Percentiles rank a stretch among this genome's conserved stretches.
These are phyloP conservation scores for Aspergillus spinulosporus DNA, from an alignment of 2,329 filamentous ascomycete genomes.

Conservation along the genomic window DNA sequence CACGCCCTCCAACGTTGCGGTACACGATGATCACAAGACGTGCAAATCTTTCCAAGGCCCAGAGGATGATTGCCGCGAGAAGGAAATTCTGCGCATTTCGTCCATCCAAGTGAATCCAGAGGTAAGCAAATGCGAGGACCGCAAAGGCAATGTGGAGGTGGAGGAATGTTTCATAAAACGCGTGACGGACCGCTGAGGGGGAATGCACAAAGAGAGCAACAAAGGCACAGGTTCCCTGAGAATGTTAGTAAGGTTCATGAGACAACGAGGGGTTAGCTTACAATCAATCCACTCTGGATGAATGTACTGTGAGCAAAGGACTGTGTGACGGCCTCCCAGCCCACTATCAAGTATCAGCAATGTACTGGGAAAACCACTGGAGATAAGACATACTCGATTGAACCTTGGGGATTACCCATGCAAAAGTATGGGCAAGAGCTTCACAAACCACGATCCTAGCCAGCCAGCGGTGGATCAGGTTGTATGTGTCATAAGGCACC, in stretches of 20 bases:
- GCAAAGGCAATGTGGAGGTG: constrained; percentile 79
- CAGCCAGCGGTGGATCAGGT: constrained; percentile 74
- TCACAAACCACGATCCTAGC: constrained; percentile 71
- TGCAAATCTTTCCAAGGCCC: constrained; percentile 68
- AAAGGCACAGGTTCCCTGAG: constrained; percentile 55
- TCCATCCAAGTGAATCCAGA: constrained; percentile 74
- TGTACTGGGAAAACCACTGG: background rate
- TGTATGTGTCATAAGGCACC: constrained; percentile 47
- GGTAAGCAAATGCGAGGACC: constrained; percentile 64
- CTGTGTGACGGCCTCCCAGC: constrained; percentile 39
- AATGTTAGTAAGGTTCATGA: constrained; percentile 11
- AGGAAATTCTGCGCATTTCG: constrained; percentile 74
- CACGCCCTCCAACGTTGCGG: constrained; percentile 60
- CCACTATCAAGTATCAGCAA: constrained; percentile 29
- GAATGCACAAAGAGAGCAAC: constrained; percentile 67
- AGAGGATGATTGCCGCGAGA: constrained; percentile 71
- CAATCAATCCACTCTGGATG: constrained; percentile 46
- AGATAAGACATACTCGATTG: constrained; percentile 28
- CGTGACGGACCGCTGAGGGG: constrained; percentile 79
- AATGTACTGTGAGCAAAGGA: constrained; percentile 36
- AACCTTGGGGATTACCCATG: constrained; percentile 73
- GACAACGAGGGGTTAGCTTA: constrained; percentile 28
- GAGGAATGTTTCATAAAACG: constrained; percentile 96
- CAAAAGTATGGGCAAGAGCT: constrained; percentile 66
- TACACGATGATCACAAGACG: constrained; percentile 66